Conservation (phyloP, 108 stramenopile genomes). For the Fragilaria radians region DNA sequence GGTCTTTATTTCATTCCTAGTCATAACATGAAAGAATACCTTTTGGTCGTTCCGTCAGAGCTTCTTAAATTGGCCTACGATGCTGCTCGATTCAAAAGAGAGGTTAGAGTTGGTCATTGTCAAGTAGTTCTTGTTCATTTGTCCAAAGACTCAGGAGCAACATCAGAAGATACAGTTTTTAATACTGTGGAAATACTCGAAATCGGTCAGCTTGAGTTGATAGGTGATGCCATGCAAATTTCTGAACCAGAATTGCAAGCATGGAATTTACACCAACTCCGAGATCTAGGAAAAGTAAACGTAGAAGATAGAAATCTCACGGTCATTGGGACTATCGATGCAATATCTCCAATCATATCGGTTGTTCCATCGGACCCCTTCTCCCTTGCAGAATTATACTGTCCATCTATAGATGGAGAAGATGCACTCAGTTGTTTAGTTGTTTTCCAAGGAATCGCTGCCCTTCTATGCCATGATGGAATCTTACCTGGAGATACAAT, state of each 20-base stretch:
- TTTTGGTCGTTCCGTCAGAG: constrained; percentile 15
- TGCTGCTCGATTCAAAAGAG: constrained; percentile 5
- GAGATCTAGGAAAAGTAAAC: neutral
- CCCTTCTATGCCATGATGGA: constrained; percentile 43
- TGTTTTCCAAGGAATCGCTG: constrained; percentile 47
- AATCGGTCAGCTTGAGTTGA: neutral
- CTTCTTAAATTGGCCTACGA: constrained; percentile 11
- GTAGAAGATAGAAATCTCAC: neutral
- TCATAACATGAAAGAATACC: constrained; percentile 7
- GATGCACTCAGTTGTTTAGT: constrained; percentile 30
- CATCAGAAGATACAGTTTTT: neutral
- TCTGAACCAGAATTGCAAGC: neutral
- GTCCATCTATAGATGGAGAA: constrained; percentile 16
- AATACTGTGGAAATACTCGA: too few relatives aligned
- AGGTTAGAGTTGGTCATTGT: constrained; percentile 8
- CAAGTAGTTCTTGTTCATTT: neutral
- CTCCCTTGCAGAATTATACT: constrained; percentile 63
- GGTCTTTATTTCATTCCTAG: neutral
- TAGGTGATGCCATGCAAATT: constrained; percentile 11
- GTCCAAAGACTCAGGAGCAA: too few relatives aligned
- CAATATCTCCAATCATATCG: constrained; percentile 71
- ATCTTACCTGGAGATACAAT: constrained; percentile 53
- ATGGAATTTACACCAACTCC: neutral
- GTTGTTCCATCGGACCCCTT: constrained; percentile 55
- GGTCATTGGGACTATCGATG: constrained; percentile 43